These are phyloP conservation scores for Orbilia ellipsospora DNA, from an alignment of 2,329 filamentous ascomycete genomes.

Conservation along the genomic window DNA sequence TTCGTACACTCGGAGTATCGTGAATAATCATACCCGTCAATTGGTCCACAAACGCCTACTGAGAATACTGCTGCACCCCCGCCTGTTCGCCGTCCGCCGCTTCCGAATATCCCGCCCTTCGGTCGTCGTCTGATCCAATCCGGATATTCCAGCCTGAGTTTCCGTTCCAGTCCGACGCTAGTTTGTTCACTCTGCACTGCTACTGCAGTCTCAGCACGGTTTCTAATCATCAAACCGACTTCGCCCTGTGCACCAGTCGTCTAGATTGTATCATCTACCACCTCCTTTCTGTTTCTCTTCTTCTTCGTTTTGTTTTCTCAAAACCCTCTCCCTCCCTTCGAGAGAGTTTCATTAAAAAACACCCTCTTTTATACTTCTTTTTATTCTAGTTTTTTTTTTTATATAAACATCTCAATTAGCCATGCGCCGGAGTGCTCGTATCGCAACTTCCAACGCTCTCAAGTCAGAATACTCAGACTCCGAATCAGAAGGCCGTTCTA, in stretches of 20 bases:
- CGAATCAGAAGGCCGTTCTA: constrained; percentile 29
- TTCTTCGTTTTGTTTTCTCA: not conserved
- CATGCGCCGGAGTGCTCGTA: constrained; percentile 53
- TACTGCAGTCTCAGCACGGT: not conserved
- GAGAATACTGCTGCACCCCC: no score
- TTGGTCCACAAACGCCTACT: no score
- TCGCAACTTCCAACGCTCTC: constrained; percentile 38
- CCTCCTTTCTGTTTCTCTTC: constrained; percentile 9
- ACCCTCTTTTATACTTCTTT: not conserved
- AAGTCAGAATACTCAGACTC: constrained; percentile 49
- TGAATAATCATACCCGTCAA: no score
- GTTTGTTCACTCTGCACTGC: not conserved
- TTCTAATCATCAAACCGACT: constrained; percentile 1
- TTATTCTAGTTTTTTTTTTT: not conserved
- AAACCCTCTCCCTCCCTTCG: constrained; percentile 1
- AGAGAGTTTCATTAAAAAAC: not conserved
- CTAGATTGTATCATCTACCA: not conserved
- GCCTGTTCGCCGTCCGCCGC: no score
- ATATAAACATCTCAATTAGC: constrained; percentile 15
- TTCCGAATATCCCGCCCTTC: no score
- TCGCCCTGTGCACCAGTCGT: not conserved
- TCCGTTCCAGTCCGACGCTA: not conserved
- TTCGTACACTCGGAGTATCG: no score
- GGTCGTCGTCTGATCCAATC: not conserved
- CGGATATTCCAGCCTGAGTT: constrained; percentile 2